Evolutionary conservation across 177 flowering plant genomes (phyloP), one percentile per base, ranked within the genome.

Genomic region (Vitis hybrid): DNA sequence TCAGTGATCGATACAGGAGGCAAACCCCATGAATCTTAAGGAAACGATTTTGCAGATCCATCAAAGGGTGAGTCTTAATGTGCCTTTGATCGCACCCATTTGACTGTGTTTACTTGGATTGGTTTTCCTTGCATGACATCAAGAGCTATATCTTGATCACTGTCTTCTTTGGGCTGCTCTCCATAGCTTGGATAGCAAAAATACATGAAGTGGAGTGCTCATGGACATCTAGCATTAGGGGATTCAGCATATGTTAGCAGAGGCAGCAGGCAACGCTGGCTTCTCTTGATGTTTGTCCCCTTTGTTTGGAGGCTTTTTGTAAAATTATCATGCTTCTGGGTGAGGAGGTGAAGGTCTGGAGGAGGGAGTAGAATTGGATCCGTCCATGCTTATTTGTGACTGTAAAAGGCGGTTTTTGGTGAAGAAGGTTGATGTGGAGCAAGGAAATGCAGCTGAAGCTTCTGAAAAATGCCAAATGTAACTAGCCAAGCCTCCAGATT

Each of bases 1-100:
- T 75, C 81, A 5, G 53, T 44, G 1, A 72, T 78, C 33, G 72
- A 78, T 22, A 49, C 53, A 49, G 68, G 51, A 44, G 80, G 58
- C 22, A 65, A 51, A 3, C 15, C 58, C 22, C 28, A 13, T 24
- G 11, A 62, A 24, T 44, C 20, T 65, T 9, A 62, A 19, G 65
- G 76, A 68, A 24, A 67, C 66, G 65, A 49, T 38, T 66, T 8
- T 10, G 19, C 22, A 51, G 57, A 64, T 66, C 63, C 59, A 20
- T 63, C 62, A 69, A 24, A 44, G 52, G 17, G 18, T 24, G 14
- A 68, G 73, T 24, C 19, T 69, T 3, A 75, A 56, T 51, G 77
- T 74, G 3, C 70, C 78, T 52, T 19, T 77, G n/a, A 68, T 80
- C 52, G 71, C 83, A 47, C 68, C 80, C 10, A 11, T 69, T 2